These are phyloP conservation scores for Cephaloascus albidus DNA, from an alignment of 805 yeast species.

Conservation along the genomic window DNA sequence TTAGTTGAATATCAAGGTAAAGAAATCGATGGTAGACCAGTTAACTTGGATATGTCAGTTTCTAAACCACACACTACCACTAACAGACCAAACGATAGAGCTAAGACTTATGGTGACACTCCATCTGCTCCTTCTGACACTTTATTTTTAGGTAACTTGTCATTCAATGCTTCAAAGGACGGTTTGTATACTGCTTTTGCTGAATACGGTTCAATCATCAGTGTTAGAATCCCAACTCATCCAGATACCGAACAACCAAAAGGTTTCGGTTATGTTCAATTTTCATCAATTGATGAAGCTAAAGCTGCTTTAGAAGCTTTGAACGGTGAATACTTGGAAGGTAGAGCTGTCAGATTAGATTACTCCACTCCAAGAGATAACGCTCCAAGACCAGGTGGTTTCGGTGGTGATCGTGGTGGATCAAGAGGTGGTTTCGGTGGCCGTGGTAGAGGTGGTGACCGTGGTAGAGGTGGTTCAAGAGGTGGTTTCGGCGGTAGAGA, in stretches of 20 bases:
- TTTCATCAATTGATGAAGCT: slow-evolving; percentile 79
- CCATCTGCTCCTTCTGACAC: slow-evolving; percentile 93
- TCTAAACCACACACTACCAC: slow-evolving; percentile 58
- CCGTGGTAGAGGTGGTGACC: slow-evolving; percentile 33
- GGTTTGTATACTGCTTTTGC: slow-evolving; percentile 63
- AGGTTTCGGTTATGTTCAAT: slow-evolving; percentile 98
- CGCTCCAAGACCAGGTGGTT: slow-evolving; percentile 22
- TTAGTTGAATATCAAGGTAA: slow-evolving; percentile 77
- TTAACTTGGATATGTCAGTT: slow-evolving; percentile 87
- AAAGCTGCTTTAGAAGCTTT: slow-evolving; percentile 77
- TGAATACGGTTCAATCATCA: slow-evolving; percentile 71
- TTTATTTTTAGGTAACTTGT: slow-evolving; percentile 89
- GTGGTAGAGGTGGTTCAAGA: slow-evolving; percentile 19
- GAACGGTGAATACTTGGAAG: slow-evolving; percentile 83
- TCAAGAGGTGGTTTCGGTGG: slow-evolving; percentile 24
- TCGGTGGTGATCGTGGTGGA: slow-evolving; percentile 22
- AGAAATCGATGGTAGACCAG: slow-evolving; percentile 95
- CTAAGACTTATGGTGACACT: slow-evolving; percentile 82
- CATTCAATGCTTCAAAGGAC: slow-evolving; percentile 85
- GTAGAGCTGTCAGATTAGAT: slow-evolving; percentile 92
- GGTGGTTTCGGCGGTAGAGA: slow-evolving; percentile 24
- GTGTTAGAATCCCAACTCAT: slow-evolving; percentile 94
- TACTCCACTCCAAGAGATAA: slow-evolving; percentile 83
- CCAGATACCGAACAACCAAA: slow-evolving; percentile 98
- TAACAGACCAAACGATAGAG: slow-evolving; percentile 63